These are phyloP conservation scores for Arthroderma sp. DNA, from an alignment of 2,329 filamentous ascomycete genomes.

Conservation along the genomic window DNA sequence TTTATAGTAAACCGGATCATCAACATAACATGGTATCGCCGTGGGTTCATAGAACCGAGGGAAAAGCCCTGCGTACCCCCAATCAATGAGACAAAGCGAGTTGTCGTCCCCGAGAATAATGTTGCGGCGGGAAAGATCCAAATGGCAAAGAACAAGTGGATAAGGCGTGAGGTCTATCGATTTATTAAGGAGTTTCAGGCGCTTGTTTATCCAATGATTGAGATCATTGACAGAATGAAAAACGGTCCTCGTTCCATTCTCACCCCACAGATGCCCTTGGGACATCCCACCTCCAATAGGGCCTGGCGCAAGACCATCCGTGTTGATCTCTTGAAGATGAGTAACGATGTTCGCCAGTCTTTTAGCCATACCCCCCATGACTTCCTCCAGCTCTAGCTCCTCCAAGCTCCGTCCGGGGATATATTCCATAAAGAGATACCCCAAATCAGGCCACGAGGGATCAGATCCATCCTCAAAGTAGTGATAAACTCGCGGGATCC, in stretches of 20 bases:
- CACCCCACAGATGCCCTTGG: constrained; percentile 14
- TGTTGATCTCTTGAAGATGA: constrained; percentile 9
- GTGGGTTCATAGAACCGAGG: constrained; percentile 15
- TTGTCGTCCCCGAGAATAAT: constrained; percentile 16
- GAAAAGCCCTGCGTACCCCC: constrained; percentile 15
- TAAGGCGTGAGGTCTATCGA: constrained; percentile 12
- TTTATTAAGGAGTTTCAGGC: constrained; percentile 10
- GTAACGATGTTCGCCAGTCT: constrained; percentile 11
- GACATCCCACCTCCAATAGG: constrained; percentile 11
- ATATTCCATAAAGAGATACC: constrained; percentile 18
- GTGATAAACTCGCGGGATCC: constrained; percentile 13
- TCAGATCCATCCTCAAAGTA: constrained; percentile 10
- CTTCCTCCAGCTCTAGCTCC: constrained; percentile 7
- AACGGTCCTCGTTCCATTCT: constrained; percentile 8
- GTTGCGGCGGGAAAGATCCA: constrained; percentile 16
- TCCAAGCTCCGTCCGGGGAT: constrained; percentile 11
- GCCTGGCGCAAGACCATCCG: constrained; percentile 8
- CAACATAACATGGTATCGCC: constrained; percentile 10
- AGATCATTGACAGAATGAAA: constrained; percentile 8
- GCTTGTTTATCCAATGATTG: constrained; percentile 9
- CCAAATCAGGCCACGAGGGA: constrained; percentile 3
- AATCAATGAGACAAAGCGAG: constrained; percentile 16
- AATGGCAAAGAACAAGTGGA: constrained; percentile 17
- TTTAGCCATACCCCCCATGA: constrained; percentile 6
- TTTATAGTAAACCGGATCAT: constrained; percentile 12